A percentile compares a stretch with the other conserved stretches of the same genome.
phyloP scores from a whole-genome alignment of 805 yeast genomes.

The Komagataella pastoris region DNA sequence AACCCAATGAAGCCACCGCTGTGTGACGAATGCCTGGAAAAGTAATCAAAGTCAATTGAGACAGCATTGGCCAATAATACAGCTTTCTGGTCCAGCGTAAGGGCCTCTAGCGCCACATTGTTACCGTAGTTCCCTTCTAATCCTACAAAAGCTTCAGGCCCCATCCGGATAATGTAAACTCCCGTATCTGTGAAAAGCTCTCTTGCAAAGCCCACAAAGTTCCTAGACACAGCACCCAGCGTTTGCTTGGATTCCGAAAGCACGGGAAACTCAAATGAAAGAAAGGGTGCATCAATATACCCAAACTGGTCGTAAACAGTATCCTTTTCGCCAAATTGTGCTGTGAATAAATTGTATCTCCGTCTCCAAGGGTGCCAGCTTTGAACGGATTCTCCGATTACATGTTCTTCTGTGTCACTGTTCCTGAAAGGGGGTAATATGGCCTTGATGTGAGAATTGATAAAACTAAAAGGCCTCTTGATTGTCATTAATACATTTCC shows the following conservation, averaged over 20 bases:
- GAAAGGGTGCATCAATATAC: constrained; percentile 71
- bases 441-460: constrained; percentile 79
- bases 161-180: constrained; percentile 78
- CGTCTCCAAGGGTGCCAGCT: constrained; percentile 95
- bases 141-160: constrained; percentile 52
- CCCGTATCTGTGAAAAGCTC: constrained; percentile 94
- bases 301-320: constrained; percentile 69
- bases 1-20: constrained; percentile 26
- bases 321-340: constrained; percentile 15
- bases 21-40: constrained; percentile 71
- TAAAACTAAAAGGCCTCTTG: constrained; percentile 72
- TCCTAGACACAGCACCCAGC: constrained; percentile 72
- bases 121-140: constrained; percentile 35
- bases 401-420: constrained; percentile 26
- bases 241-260: constrained; percentile 41
- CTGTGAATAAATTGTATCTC: constrained; percentile 61
- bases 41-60: constrained; percentile 90
- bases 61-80: constrained; percentile 78
- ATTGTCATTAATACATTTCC: constrained; percentile 54
- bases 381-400: constrained; percentile 80
- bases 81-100: constrained; percentile 76
- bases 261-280: constrained; percentile 80
- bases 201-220: constrained; percentile 91
- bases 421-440: constrained; percentile 37
- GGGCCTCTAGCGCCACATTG: constrained; percentile 22